Percentiles rank a stretch among this genome's conserved stretches.
These are phyloP conservation scores for Pulveroboletus ravenelii DNA, from an alignment of 768 basidiomycete genomes.

Conservation along the genomic window DNA sequence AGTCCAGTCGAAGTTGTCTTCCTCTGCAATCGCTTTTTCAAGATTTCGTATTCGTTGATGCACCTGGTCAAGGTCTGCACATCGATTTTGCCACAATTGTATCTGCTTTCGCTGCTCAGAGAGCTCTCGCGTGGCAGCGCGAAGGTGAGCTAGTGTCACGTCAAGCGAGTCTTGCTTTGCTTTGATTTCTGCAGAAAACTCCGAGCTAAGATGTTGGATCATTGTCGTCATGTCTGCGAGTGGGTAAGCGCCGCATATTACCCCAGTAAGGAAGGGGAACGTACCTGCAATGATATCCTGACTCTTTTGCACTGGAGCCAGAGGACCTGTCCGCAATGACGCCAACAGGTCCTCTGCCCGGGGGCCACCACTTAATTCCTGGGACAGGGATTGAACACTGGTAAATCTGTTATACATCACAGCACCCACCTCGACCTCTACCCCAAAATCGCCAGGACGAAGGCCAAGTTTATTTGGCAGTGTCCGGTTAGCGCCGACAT, in stretches of 20 bases:
- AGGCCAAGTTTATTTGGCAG: slow-evolving; percentile 91
- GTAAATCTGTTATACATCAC: neutral
- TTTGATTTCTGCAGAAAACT: slow-evolving; percentile 82
- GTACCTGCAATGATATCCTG: slow-evolving; percentile 79
- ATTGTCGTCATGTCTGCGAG: slow-evolving; percentile 74
- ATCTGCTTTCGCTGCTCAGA: slow-evolving; percentile 88
- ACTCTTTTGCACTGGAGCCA: slow-evolving; percentile 79
- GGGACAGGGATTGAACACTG: slow-evolving; percentile 1
- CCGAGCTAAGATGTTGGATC: slow-evolving; percentile 71
- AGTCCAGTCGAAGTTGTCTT: slow-evolving; percentile 86
- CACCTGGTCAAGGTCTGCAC: slow-evolving; percentile 76
- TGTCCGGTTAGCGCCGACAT: slow-evolving; percentile 88
- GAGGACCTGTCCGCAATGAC: slow-evolving; percentile 65
- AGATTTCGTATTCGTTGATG: slow-evolving; percentile 81
- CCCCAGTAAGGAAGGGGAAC: neutral
- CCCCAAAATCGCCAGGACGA: slow-evolving; percentile 90
- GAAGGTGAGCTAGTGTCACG: slow-evolving; percentile 79
- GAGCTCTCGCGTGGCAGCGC: slow-evolving; percentile 84
- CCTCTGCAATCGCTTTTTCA: slow-evolving; percentile 69
- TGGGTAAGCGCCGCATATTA: slow-evolving; percentile 6
- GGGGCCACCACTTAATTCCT: slow-evolving; percentile 69
- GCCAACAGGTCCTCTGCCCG: slow-evolving; percentile 79
- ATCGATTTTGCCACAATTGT: slow-evolving; percentile 64
- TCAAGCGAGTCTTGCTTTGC: slow-evolving; percentile 85
- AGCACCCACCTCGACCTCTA: slow-evolving; percentile 76